Conservation (phyloP, 2,329 filamentous ascomycete genomes). For the Cordyceps javanica region DNA sequence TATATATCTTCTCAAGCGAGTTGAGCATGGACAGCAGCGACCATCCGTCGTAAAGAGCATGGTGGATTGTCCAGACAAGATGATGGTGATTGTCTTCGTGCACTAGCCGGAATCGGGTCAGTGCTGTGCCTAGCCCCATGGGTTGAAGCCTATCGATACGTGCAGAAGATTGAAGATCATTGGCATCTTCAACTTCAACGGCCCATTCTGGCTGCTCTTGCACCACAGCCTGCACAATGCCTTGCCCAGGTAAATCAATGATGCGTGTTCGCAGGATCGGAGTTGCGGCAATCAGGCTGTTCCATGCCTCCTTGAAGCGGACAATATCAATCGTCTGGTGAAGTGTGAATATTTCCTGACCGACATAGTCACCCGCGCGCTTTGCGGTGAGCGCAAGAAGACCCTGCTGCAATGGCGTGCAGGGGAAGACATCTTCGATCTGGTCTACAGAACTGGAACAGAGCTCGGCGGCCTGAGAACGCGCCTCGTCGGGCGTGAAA, state of each 20-base stretch:
- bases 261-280: slow-evolving; percentile 5
- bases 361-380: slow-evolving; percentile 4
- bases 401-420: slow-evolving; percentile 6
- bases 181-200: not conserved
- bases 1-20: not conserved
- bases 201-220: not conserved
- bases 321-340: not conserved
- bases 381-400: slow-evolving; percentile 1
- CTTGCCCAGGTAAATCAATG: slow-evolving; percentile 2
- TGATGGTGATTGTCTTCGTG: slow-evolving; percentile 8
- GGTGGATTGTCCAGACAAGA: slow-evolving; percentile 27
- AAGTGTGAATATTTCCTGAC: not conserved
- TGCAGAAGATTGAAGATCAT: not conserved
- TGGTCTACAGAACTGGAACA: not conserved
- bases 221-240: slow-evolving; percentile 2
- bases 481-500: not conserved
- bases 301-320: not conserved
- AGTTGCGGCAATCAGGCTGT: not conserved
- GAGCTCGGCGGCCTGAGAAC: not conserved
- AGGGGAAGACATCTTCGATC: slow-evolving; percentile 2
- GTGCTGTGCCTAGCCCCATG: not conserved
- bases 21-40: slow-evolving; percentile 13
- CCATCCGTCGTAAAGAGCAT: slow-evolving; percentile 28
- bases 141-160: not conserved
- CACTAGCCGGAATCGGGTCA: slow-evolving; percentile 1